phyloP scores from a whole-genome alignment of 2,329 filamentous ascomycete species.

The Cladosporium colombiae region DNA sequence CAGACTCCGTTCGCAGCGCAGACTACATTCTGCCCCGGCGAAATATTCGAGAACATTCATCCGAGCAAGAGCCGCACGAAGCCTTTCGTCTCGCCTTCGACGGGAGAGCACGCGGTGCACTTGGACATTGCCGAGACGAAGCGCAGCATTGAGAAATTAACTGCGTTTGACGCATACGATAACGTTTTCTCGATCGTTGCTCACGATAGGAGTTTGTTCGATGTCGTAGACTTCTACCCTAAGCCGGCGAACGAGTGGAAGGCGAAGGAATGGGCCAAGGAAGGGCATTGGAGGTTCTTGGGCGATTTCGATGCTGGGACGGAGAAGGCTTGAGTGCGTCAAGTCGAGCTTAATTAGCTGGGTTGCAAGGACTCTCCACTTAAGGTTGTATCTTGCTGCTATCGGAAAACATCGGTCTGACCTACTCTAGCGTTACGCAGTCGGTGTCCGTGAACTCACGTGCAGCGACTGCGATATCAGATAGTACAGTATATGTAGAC shows the following conservation, averaged over 20 bases:
- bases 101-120: conserved; percentile 26
- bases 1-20: conserved; percentile 12
- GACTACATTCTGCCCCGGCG: conserved; percentile 41
- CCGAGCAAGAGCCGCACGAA: conserved; percentile 29
- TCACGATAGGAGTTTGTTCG: conserved; percentile 49
- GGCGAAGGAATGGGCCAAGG: conserved; percentile 48
- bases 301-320: conserved; percentile 43
- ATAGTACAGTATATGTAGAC: no score
- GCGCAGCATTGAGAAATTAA: conserved; percentile 48
- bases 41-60: conserved; percentile 43
- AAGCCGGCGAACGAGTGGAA: conserved; percentile 50
- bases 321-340: neutral
- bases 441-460: no score
- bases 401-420: no score
- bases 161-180: conserved; percentile 48
- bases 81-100: conserved; percentile 33
- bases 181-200: conserved; percentile 50
- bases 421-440: no score
- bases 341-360: neutral
- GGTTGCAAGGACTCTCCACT: no score
- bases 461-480: no score
- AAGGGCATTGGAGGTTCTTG: conserved; percentile 53
- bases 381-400: no score
- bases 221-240: conserved; percentile 54
- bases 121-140: conserved; percentile 37